Percentiles rank a stretch among this genome's conserved stretches.
phyloP scores from a whole-genome alignment of 1,284 basidiomycete genomes.

The Puccinia polysora region DNA sequence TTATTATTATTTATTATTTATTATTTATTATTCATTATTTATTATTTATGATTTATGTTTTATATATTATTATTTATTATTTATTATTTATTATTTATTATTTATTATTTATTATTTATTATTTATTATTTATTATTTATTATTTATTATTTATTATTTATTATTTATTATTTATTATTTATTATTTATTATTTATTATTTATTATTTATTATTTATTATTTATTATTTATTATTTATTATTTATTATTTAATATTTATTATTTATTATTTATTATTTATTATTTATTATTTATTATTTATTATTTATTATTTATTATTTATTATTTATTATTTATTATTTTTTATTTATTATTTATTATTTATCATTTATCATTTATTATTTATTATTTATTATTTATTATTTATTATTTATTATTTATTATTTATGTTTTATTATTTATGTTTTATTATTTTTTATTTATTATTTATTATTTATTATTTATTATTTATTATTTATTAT shows the following conservation, averaged over 20 bases:
- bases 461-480: not conserved
- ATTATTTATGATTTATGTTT: too few species aligned
- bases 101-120: not conserved
- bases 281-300: not conserved
- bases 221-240: not conserved
- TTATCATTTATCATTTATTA: not conserved
- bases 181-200: not conserved
- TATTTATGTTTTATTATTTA: too few species aligned
- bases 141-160: constrained; percentile 2
- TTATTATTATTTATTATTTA: not conserved
- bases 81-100: not conserved
- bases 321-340: not conserved
- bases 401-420: not conserved
- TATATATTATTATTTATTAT: not conserved
- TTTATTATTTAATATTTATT: not conserved
- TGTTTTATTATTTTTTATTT: too few species aligned
- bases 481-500: not conserved
- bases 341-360: not conserved
- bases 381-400: not conserved
- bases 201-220: not conserved
- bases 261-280: not conserved
- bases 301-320: not conserved
- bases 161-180: constrained; percentile 1
- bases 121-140: constrained; percentile 2
- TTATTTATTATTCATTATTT: too few species aligned